Evolutionary conservation across 176 grass and related monocot species (phyloP), one percentile per base, ranked within the genome.

Genomic region (sorghum (Sorghum bicolor)): DNA sequence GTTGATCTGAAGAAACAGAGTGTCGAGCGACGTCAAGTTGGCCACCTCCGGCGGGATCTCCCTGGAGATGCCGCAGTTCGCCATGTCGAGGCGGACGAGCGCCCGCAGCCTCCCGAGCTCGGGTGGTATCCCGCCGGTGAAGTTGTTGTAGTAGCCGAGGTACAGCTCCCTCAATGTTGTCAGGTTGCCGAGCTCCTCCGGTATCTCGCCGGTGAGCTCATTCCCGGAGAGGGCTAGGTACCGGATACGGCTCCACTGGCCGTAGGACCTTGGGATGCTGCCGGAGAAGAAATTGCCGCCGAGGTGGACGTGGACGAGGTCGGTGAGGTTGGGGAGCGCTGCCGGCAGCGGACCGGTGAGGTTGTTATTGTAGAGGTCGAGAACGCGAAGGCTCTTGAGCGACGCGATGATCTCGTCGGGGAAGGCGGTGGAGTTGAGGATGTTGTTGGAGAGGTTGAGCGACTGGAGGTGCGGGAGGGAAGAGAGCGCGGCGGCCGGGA

Each of bases 281-380:
- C 95, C 95, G 72, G 88, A 86, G 82, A 97, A 97, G 53, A 94
- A 97, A 47, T 97, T 97, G 60, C 95, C 95, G 24, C 95, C 95
- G 55, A 97, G 86, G 85, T 97, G 95, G 70, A 97, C 79, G 70
- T 97, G 94, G 3, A 81, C 64, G 9, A 97, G 88, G 70, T 91
- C 86, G 4, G 88, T 83, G 60, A 97, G 83, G 22, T 87, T 83
- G 50, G 88, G 80, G 3, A 94, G 83, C 11, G 89, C 78, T 1
- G 55, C 58, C 4, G 95, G 95, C 10, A 97, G 81, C n/a, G 84
- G 34, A 15, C 95, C 92, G 8, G 95, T 97, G 61, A 97, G 84
- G 72, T 97, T 97, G 72, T 97, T 97, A 5, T 97, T 97, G 78
- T 97, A 97, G 36, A 97, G 79, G 80, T 97, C 95, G 15, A 97